These are phyloP conservation scores for Coprinopsis sp. DNA, from an alignment of 768 basidiomycete species.

Conservation along the genomic window DNA sequence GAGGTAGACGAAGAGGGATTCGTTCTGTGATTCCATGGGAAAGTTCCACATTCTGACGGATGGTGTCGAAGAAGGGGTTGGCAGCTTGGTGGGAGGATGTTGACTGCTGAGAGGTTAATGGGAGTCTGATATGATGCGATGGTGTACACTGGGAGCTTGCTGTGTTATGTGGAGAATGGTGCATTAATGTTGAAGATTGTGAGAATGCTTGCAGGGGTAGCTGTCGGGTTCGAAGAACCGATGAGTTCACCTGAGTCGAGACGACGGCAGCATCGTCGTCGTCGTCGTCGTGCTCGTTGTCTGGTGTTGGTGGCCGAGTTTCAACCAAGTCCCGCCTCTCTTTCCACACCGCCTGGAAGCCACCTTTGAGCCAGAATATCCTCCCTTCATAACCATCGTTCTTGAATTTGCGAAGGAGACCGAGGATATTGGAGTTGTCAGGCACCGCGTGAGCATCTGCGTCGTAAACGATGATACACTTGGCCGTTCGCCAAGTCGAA, in stretches of 20 bases:
- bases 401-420: conserved; percentile 72
- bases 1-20: conserved; percentile 63
- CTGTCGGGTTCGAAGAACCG: conserved; percentile 49
- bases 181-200: conserved; percentile 37
- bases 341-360: conserved; percentile 67
- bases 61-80: conserved; percentile 95
- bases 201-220: conserved; percentile 66
- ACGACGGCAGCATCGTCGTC: conserved; percentile 23
- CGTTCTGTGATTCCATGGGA: conserved; percentile 71
- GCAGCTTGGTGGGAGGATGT: conserved; percentile 36
- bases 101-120: conserved; percentile 14
- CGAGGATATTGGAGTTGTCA: conserved; percentile 64
- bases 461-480: conserved; percentile 80
- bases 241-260: conserved; percentile 10
- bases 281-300: conserved; percentile 54
- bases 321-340: conserved; percentile 52
- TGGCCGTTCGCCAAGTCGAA: conserved; percentile 49
- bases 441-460: conserved; percentile 61
- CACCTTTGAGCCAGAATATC: conserved; percentile 78
- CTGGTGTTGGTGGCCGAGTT: conserved; percentile 41
- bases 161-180: conserved; percentile 22
- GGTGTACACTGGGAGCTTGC: conserved; percentile 18
- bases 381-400: conserved; percentile 49
- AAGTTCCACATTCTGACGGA: conserved; percentile 84
- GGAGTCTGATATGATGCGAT: conserved; percentile 6